Evolutionary conservation across 1,284 basidiomycete species (phyloP).

Genomic region (Fomes fomentarius): DNA sequence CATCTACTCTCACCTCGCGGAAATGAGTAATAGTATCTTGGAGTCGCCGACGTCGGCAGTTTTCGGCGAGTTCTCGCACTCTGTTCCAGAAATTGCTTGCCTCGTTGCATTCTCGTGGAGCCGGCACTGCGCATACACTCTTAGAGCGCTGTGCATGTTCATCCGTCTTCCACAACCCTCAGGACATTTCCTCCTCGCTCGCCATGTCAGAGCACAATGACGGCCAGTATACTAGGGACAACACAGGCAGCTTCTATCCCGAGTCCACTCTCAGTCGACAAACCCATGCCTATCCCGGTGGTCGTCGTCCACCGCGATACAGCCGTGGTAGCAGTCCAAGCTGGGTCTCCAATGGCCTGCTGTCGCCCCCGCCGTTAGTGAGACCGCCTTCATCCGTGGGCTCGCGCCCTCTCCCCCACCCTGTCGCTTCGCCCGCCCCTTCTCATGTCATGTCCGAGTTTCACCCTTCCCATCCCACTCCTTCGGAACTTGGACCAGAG

Average conservation of each 20-base stretch:
- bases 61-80: neutral
- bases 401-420: slow-evolving; percentile 14
- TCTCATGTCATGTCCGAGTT: slow-evolving; percentile 16
- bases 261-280: slow-evolving; percentile 17
- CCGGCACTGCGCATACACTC: slow-evolving; percentile 3
- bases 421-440: slow-evolving; percentile 13
- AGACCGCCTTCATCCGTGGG: slow-evolving; percentile 13
- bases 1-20: too few species aligned
- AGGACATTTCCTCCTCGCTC: slow-evolving; percentile 9
- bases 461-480: slow-evolving; percentile 10
- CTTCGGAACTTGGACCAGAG: slow-evolving; percentile 12
- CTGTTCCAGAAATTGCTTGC: slow-evolving; percentile 1
- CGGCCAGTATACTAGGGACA: slow-evolving; percentile 11
- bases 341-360: slow-evolving; percentile 22
- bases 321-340: slow-evolving; percentile 24
- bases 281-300: slow-evolving; percentile 9
- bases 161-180: neutral
- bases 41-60: neutral
- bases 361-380: slow-evolving; percentile 8
- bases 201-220: slow-evolving; percentile 23
- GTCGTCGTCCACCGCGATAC: slow-evolving; percentile 15
- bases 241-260: slow-evolving; percentile 18
- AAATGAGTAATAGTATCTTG: too few species aligned
- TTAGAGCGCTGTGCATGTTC: slow-evolving; percentile 1
- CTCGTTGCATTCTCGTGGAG: slow-evolving; percentile 28